These are phyloP conservation scores for Globisporangium canariense DNA, from an alignment of 352 stramenopile genomes.

Conservation along the genomic window DNA sequence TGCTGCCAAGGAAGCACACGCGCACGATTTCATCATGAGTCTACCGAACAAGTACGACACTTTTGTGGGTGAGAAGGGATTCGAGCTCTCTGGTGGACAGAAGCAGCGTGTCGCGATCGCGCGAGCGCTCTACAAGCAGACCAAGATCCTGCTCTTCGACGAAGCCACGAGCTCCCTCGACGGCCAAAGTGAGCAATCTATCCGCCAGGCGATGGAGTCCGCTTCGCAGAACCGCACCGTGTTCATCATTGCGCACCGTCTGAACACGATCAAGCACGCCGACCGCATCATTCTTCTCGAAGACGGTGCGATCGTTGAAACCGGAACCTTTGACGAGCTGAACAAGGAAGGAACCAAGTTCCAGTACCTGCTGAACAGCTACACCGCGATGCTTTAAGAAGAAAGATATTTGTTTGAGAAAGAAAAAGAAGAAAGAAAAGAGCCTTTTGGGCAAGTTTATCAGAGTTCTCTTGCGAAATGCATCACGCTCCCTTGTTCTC, in stretches of 20 bases:
- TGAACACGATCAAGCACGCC: constrained; percentile 84
- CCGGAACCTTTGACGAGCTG: constrained; percentile 71
- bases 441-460: neutral
- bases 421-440: constrained; percentile 6
- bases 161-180: constrained; percentile 85
- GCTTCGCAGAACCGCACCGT: constrained; percentile 68
- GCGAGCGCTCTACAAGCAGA: constrained; percentile 76
- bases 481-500: constrained; percentile 17
- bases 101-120: constrained; percentile 94
- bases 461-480: neutral
- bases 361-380: constrained; percentile 63
- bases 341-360: constrained; percentile 80
- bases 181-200: constrained; percentile 75
- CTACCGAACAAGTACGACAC: constrained; percentile 95
- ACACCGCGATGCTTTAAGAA: constrained; percentile 52
- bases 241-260: constrained; percentile 82
- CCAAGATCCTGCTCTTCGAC: constrained; percentile 80
- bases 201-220: constrained; percentile 60
- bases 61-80: constrained; percentile 95
- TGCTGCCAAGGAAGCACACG: constrained; percentile 68
- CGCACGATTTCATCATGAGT: constrained; percentile 74
- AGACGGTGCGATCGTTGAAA: constrained; percentile 74
- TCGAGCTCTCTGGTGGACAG: constrained; percentile 96
- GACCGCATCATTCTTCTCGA: constrained; percentile 84
- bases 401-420: constrained; percentile 1